A percentile compares a stretch with the other conserved stretches of the same genome.
These are phyloP conservation scores for Didymella sp. DNA, from an alignment of 2,329 filamentous ascomycete genomes.

Conservation along the genomic window DNA sequence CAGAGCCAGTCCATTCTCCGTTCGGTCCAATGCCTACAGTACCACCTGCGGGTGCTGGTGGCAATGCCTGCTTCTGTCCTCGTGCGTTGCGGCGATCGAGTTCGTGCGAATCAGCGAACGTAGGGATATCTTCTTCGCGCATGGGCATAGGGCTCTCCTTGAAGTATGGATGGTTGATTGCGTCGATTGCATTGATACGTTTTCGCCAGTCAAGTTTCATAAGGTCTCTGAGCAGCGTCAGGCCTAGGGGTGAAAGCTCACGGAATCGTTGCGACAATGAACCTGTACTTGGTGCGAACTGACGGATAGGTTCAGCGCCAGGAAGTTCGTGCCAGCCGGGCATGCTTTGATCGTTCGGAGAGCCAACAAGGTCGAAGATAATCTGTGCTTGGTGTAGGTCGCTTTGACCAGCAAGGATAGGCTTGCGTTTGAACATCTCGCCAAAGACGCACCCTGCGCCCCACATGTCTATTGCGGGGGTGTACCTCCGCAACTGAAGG, in stretches of 20 bases:
- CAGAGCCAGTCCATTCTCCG: slow-evolving; percentile 63
- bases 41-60: slow-evolving; percentile 89
- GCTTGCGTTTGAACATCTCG: slow-evolving; percentile 94
- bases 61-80: slow-evolving; percentile 80
- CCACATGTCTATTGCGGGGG: slow-evolving; percentile 98
- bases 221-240: slow-evolving; percentile 81
- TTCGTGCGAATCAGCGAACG: slow-evolving; percentile 94
- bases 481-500: slow-evolving; percentile 86
- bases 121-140: slow-evolving; percentile 83
- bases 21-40: slow-evolving; percentile 78
- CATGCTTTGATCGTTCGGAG: slow-evolving; percentile 89
- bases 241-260: slow-evolving; percentile 74
- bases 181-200: slow-evolving; percentile 92
- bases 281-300: slow-evolving; percentile 66
- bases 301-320: slow-evolving; percentile 75
- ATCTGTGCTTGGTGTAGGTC: slow-evolving; percentile 89
- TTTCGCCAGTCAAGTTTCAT: slow-evolving; percentile 87
- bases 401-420: slow-evolving; percentile 88
- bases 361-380: slow-evolving; percentile 91
- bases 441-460: slow-evolving; percentile 98
- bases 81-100: slow-evolving; percentile 92
- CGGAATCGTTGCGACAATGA: slow-evolving; percentile 77
- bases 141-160: slow-evolving; percentile 78
- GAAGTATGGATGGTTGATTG: slow-evolving; percentile 92
- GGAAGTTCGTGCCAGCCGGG: slow-evolving; percentile 86